Evolutionary conservation across 495 filamentous ascomycete genomes (phyloP), one percentile per base, ranked within the genome.

Genomic region (Chaetomidium leptoderma): DNA sequence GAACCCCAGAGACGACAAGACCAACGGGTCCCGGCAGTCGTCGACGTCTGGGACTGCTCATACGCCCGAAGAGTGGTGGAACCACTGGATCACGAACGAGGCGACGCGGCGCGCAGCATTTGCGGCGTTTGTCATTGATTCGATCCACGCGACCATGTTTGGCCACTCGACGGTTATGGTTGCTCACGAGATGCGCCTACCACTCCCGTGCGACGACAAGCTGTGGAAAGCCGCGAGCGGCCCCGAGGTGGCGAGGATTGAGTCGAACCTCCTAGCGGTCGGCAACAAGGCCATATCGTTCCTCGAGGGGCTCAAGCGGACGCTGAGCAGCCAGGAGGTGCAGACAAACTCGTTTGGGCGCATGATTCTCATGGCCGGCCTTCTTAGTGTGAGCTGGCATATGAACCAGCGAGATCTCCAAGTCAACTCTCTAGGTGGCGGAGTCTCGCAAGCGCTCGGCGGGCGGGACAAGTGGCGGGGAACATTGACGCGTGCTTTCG

Each of bases 131-230:
- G 86, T 98, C 23, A 85, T 96, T 52, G 93, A 98, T 69, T 95
- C 92, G 3, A 95, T 90, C 6, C 93, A 98, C 73, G 91, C 92
- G 4, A 97, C 90, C 40, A 96, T 98, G 89, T 98, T 97, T 72
- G 93, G 93, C 0, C 93, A 98, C 70, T 92, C 91, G 17, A 92
- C 91, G 3, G 92, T 93, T 30, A 96, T 97, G 91, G 91, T 96
- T 14, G 91, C 93, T 4, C 91, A 96, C 68, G 93, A 98, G 73
- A 89, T 98, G 78, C 85, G 90, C 23, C 77, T 97, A 10, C 90
- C 93, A 2, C 74, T 98, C 26, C 93, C 93, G 13, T 97, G 93
- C 66, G 93, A 97, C 63, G 93, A 97, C 68, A 83, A 87, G 26
- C 73, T 97, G 23, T 98, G 93, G 93, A 90, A 90, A 37, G 93